phyloP scores from a whole-genome alignment of 78 protist genomes.

The Isochrysis galbana region DNA sequence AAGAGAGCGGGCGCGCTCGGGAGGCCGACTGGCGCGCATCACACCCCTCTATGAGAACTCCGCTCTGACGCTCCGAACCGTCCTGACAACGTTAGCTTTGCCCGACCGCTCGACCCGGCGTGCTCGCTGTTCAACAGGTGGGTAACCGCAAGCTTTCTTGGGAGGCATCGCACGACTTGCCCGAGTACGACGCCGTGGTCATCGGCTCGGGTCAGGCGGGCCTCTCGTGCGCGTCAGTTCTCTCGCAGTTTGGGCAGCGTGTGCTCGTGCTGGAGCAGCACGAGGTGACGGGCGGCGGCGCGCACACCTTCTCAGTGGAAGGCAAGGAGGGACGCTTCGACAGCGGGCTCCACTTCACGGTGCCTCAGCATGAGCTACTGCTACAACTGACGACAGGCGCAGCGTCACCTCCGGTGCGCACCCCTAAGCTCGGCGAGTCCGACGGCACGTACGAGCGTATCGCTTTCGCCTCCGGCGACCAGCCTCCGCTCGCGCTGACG shows the following conservation, averaged over 20 bases:
- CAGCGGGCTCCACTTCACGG: neutral
- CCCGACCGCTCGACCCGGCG: too few species aligned
- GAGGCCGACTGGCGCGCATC: too few species aligned
- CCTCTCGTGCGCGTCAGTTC: neutral
- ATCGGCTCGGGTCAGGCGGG: constrained; percentile 18
- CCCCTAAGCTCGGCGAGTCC: neutral
- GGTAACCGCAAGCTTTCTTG: neutral
- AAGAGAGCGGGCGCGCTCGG: too few species aligned
- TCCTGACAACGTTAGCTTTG: too few species aligned
- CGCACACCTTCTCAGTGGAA: neutral
- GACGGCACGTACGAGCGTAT: neutral
- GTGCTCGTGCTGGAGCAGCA: constrained; percentile 32
- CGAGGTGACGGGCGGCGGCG: constrained; percentile 8
- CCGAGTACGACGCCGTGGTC: constrained; percentile 9
- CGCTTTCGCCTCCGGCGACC: neutral
- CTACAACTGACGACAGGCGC: neutral
- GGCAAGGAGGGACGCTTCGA: constrained; percentile 5
- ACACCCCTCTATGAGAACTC: too few species aligned
- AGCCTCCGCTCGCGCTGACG: neutral
- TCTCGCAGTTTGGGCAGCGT: neutral
- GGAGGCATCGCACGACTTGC: neutral
- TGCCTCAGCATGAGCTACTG: neutral
- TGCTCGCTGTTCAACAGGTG: too few species aligned
- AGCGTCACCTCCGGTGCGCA: neutral
- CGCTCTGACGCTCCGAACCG: too few species aligned